These are phyloP conservation scores for Cichorium intybus DNA, from an alignment of 140 eudicot species.

Conservation along the genomic window DNA sequence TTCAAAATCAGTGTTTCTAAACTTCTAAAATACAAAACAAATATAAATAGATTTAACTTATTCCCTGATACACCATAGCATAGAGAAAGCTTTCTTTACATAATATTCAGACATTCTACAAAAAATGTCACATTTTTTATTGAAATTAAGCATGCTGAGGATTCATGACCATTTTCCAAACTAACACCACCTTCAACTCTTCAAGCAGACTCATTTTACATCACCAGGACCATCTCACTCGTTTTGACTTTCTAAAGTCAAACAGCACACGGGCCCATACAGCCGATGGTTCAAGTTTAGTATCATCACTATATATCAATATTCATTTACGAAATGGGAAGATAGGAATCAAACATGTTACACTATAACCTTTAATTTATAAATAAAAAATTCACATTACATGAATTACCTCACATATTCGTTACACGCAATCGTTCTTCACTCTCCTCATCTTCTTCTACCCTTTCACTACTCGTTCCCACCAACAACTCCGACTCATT, in stretches of 20 bases:
- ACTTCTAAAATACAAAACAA: too few species aligned
- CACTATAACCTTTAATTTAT: slow-evolving; percentile 29
- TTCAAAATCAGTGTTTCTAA: too few species aligned
- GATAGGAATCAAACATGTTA: slow-evolving; percentile 27
- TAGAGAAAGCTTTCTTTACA: too few species aligned
- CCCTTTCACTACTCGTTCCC: slow-evolving; percentile 22
- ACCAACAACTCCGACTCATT: slow-evolving; percentile 37
- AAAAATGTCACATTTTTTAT: too few species aligned
- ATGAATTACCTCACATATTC: slow-evolving; percentile 36
- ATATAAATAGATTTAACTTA: too few species aligned
- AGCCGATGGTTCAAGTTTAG: not conserved
- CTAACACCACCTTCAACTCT: not conserved
- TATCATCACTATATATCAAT: not conserved
- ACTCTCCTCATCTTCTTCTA: slow-evolving; percentile 45
- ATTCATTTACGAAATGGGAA: slow-evolving; percentile 1
- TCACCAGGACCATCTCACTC: not conserved
- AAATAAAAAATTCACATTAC: slow-evolving; percentile 20
- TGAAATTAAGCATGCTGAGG: too few species aligned
- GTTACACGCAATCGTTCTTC: slow-evolving; percentile 33
- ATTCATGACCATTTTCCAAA: too few species aligned
- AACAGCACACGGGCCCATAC: not conserved
- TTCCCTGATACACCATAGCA: too few species aligned
- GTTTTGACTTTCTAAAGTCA: slow-evolving; percentile 17
- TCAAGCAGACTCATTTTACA: not conserved
- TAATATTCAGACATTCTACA: too few species aligned